Evolutionary conservation across 495 filamentous ascomycete species (phyloP).

Genomic region (Penicillium silybi): DNA sequence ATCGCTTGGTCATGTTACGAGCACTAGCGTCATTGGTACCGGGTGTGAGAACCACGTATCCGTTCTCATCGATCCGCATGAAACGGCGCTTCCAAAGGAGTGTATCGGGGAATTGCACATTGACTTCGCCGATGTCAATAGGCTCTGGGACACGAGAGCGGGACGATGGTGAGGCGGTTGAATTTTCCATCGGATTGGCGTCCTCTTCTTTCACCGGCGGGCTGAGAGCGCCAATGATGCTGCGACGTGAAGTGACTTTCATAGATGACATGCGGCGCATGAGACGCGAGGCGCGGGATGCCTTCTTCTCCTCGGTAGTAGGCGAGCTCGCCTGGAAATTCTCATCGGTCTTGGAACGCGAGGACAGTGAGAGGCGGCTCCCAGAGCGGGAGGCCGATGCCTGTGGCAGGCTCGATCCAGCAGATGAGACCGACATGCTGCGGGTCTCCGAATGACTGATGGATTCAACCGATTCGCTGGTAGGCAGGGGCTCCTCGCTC

Average conservation of each 20-base stretch:
- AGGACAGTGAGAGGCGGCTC: constrained; percentile 38
- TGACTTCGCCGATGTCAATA: constrained; percentile 77
- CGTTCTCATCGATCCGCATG: constrained; percentile 72
- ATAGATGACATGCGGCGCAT: constrained; percentile 78
- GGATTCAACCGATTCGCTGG: constrained; percentile 10
- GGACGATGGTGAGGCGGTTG: constrained; percentile 26
- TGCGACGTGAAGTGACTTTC: constrained; percentile 58
- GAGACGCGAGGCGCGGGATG: constrained; percentile 65
- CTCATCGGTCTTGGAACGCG: constrained; percentile 34
- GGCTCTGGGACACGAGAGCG: constrained; percentile 26
- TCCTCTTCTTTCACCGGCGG: constrained; percentile 61
- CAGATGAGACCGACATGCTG: constrained; percentile 36
- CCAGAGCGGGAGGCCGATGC: constrained; percentile 28
- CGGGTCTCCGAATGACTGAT: constrained; percentile 22
- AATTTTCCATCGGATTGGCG: constrained; percentile 36
- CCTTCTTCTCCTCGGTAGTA: constrained; percentile 59
- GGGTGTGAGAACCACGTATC: constrained; percentile 69
- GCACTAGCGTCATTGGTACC: constrained; percentile 42
- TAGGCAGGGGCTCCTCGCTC: constrained; percentile 24
- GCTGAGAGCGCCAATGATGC: constrained; percentile 50
- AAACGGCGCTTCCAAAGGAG: constrained; percentile 87
- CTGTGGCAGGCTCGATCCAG: constrained; percentile 23
- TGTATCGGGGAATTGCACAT: constrained; percentile 90
- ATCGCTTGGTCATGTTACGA: constrained; percentile 63
- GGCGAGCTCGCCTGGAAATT: constrained; percentile 33